Conservation (phyloP, 305 asterid species). For the Rubia peregrina region DNA sequence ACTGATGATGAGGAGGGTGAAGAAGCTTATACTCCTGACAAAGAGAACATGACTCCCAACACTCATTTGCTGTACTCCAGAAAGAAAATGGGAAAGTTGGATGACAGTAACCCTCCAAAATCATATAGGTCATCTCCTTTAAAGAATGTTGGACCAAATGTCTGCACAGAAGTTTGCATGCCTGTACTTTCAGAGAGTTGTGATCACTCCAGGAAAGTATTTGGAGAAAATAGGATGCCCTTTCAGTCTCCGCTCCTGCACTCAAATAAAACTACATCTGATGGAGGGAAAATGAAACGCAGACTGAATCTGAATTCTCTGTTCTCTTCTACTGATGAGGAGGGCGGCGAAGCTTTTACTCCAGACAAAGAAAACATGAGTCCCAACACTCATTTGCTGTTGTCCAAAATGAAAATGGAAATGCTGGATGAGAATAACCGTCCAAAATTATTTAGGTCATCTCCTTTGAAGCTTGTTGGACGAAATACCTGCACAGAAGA, state of each 20-base stretch:
- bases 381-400: constrained; percentile 1
- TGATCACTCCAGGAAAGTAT: not conserved
- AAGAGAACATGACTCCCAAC: constrained; percentile 7
- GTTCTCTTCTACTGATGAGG: constrained; percentile 5
- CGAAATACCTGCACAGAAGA: not conserved
- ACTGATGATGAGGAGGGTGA: constrained; percentile 1
- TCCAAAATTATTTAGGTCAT: constrained; percentile 7
- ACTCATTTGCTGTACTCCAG: constrained; percentile 5
- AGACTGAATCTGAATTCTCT: not conserved
- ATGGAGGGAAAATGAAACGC: not conserved
- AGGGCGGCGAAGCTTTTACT: constrained; percentile 6
- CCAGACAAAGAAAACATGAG: constrained; percentile 9
- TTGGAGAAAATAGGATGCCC: constrained; percentile 4
- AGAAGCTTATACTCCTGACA: constrained; percentile 7
- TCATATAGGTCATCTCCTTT: constrained; percentile 1
- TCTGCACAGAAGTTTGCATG: constrained; percentile 1
- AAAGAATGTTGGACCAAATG: not conserved
- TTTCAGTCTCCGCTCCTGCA: constrained; percentile 1
- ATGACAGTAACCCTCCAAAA: constrained; percentile 6
- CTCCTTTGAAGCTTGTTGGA: constrained; percentile 6
- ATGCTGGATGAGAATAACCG: not conserved
- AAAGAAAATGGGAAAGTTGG: constrained; percentile 2
- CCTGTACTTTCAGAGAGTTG: not conserved
- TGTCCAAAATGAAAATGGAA: constrained; percentile 2
- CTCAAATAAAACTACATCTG: constrained; percentile 2